A percentile compares a stretch with the other conserved stretches of the same genome.
These are phyloP conservation scores for Dioszegia aurantiaca DNA, from an alignment of 768 basidiomycete genomes.

Conservation along the genomic window DNA sequence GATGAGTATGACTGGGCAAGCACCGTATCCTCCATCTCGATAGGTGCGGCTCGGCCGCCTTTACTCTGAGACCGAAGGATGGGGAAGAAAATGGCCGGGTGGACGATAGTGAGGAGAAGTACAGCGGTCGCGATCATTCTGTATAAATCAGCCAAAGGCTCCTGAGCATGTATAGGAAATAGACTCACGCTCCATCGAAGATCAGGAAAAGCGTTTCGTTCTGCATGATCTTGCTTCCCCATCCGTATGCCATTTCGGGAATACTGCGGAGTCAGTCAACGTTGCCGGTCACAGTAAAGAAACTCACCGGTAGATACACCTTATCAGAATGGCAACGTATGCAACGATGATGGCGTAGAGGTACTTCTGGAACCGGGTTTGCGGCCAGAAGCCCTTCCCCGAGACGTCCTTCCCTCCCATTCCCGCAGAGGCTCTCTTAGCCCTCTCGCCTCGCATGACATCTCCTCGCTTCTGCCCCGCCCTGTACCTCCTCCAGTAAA, in stretches of 20 bases:
- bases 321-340: conserved; percentile 9
- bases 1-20: no score
- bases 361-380: conserved; percentile 10
- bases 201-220: conserved; percentile 13
- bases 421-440: neutral
- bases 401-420: neutral
- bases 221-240: conserved; percentile 8
- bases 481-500: conserved; percentile 11
- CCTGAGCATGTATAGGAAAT: no score
- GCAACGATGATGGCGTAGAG: conserved; percentile 15
- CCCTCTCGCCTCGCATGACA: neutral
- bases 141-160: no score
- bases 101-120: conserved; percentile 15
- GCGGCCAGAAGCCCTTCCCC: neutral
- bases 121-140: conserved; percentile 17
- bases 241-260: conserved; percentile 5
- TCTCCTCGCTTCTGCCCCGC: conserved; percentile 4
- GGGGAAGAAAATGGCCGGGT: conserved; percentile 17
- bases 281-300: no score
- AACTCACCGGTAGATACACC: conserved; percentile 21
- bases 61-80: neutral
- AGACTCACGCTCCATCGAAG: conserved; percentile 17
- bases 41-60: no score
- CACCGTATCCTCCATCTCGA: no score
- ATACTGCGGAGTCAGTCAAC: conserved; percentile 4